Evolutionary conservation across 73 alveolate species (phyloP), one percentile per base, ranked within the genome.

Genomic region (Loxodes magnus): DNA sequence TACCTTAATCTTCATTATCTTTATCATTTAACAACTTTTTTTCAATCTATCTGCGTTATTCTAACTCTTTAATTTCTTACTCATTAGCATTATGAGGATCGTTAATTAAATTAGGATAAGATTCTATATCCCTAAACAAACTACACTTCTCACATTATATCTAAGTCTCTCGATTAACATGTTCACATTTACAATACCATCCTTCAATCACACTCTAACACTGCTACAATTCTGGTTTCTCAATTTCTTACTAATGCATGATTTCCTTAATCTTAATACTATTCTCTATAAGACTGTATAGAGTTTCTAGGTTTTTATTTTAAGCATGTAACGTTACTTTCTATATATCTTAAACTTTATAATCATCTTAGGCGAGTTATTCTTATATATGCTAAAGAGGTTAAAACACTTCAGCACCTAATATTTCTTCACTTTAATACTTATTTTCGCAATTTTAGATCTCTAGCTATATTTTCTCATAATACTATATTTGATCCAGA

Each of bases 51-150:
- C 67, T 28, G 1, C 67, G 14, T 36, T 24, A 14, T 1, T 36
- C 15, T 6, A 54, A 5, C 23, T 34, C 67, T 12, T 54, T 28
- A 5, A 36, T 5, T 19, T 54, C 67, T 25, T 16, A 12, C 55
- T 34, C 36, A 15, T 41, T 16, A 10, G 63, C 57, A 6, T 35
- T 5, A n/a, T 31, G 5, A 14, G 67, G 60, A 25, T 46, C 10
- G 7, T n/a, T 7, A 7, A 24, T 2, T 25, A 46, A 24, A 24
- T 46, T 16, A 2, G 59, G 59, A 46, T 46, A 46, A 46, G 59
- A 25, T n/a, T 17, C 39, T 10, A 46, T 12, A 21, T n/a, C 31
- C 6, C 60, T 33, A 2, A 54, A 34, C 0, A 5, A 5, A 7
- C 24, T 16, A 20, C 67, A 54, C 16, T 3, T 35, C 1, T 4